Evolutionary conservation across 2,329 filamentous ascomycete species (phyloP), one percentile per base, ranked within the genome.

Genomic region (Cordyceps sp.): DNA sequence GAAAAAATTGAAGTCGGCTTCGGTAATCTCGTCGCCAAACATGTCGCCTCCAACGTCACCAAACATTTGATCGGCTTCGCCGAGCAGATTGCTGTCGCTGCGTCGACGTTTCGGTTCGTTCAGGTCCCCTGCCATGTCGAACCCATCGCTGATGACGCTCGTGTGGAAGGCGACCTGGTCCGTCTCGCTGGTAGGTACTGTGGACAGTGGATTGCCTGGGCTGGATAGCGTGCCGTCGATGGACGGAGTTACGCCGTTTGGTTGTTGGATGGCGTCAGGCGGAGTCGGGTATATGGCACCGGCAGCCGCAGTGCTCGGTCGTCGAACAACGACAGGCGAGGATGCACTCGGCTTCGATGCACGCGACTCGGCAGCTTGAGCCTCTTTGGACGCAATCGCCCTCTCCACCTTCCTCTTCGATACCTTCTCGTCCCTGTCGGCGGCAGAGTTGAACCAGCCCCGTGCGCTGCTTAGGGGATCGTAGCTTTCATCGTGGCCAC

Each of bases 1-100:
- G 42, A 88, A 88, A 50, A 86, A 88, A 47, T 70, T 82, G 48
- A 88, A 88, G 46, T 90, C 82, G 6, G 73, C 80, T 42, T 90
- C 82, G 1, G 78, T 85, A n/a, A 88, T 64, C 40, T 74, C 70
- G 39, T 74, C 69, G n/a, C 66, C 73, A 52, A 82, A 83, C 41
- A 78, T 69, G 40, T 82, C 76, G 8, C 67, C 69, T 10, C 73
- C 73, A 41, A 80, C 62, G 33, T 81, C 77, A 15, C 67, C 75
- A 45, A 82, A 81, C 5, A 83, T 57, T 42, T 77, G 63, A 20
- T 70, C 69, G 8, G 64, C 58, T 17, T 66, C 66, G 21, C 52
- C 49, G 5, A 64, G 57, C 16, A 62, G 46, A 20, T 58, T 57
- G 29, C 50, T 47, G 15, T 58, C 54, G 6, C 46, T 50, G 7